Evolutionary conservation across 306 rosid genomes (phyloP).

Genomic region (Dalbergia oliveri): DNA sequence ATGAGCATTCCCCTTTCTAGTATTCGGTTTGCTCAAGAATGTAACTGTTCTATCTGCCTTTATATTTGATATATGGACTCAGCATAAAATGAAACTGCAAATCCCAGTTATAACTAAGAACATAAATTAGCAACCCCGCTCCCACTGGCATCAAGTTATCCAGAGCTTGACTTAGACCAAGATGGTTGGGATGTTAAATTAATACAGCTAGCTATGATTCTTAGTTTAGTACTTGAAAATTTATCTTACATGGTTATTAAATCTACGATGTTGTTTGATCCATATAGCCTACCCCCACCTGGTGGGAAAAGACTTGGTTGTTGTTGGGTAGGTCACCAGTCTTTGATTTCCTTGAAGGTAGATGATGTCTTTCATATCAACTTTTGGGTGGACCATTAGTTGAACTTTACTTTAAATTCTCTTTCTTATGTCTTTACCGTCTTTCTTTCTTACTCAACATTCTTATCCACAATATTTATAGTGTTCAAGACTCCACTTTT

Average conservation of each 20-base stretch:
- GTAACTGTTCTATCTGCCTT: background rate
- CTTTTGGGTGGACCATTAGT: too few species aligned
- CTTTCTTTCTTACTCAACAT: too few species aligned
- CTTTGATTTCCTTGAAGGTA: too few species aligned
- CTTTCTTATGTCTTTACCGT: too few species aligned
- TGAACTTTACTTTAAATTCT: too few species aligned
- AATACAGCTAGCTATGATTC: background rate
- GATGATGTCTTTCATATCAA: too few species aligned
- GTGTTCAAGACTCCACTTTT: too few species aligned
- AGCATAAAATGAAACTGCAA: conserved; percentile 7
- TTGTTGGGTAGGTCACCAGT: too few species aligned
- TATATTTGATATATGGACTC: background rate
- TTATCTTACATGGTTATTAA: background rate
- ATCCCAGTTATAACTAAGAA: background rate
- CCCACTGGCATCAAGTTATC: background rate
- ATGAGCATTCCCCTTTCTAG: conserved; percentile 24
- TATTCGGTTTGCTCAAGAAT: conserved; percentile 28
- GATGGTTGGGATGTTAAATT: background rate
- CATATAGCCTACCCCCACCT: too few species aligned
- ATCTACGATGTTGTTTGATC: too few species aligned
- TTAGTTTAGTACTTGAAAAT: background rate
- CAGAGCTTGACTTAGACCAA: background rate
- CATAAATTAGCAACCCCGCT: background rate
- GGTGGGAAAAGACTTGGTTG: too few species aligned
- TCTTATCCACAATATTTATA: too few species aligned